Evolutionary conservation across 1,284 basidiomycete genomes (phyloP), one percentile per base, ranked within the genome.

Genomic region (Sutorius eximius): DNA sequence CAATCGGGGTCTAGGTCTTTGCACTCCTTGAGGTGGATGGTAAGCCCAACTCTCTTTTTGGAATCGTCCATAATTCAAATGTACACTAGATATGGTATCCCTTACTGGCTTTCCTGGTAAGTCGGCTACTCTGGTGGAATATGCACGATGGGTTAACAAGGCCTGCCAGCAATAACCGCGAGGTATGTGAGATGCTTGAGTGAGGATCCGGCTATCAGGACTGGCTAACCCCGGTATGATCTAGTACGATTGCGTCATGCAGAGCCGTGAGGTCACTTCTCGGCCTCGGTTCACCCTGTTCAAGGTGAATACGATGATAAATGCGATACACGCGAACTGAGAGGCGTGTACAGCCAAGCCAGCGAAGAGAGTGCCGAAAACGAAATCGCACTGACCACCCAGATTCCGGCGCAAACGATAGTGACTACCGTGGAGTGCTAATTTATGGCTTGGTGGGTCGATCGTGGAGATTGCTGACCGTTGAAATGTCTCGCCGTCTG

Each of bases 241-340:
- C 20, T 16, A 65, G 62, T 24, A 52, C 48, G 1, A 64, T 60
- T 32, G 57, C 60, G 20, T 59, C 62, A 3, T 52, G 42, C 30
- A 52, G 62, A 46, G 60, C 30, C 1, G 62, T 61, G 36, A 62
- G 57, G 18, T 49, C 45, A 13, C 62, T 64, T 45, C 57, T 61
- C 20, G 49, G 36, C 9, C 27, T 61, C 16, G 45, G 32, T 34
- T 3, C 13, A 5, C 3, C 32, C 15, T 1, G 29, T 24, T 16
- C 38, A 30, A 43, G 44, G 61, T 61, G 13, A 43, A 3, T 3
- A 2, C n/a, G 15, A 12, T 11, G 15, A 20, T 11, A 5, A 1
- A 42, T 42, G 29, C n/a, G 18, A 32, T 33, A 13, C 9, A 2
- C 13, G 3, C 40, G 22, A 5, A 41, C 59, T 63, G 43, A 61